Base-by-base conservation (phyloP, 192 early-diverging fungal genomes). In the Thamnidium elegans region DNA sequence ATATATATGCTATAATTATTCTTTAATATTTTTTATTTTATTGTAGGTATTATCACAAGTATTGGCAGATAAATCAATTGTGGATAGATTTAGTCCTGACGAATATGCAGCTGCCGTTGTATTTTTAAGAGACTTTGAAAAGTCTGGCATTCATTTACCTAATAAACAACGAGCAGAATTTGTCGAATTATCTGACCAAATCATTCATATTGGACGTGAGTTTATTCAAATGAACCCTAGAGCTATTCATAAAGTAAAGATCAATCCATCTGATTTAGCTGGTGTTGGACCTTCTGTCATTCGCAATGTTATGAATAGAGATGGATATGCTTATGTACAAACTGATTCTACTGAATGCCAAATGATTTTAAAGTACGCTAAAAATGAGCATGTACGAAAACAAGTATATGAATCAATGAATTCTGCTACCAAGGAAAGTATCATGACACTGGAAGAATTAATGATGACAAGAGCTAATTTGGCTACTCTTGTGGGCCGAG, bases 71-170 rank as follows among this genome's bases (percentile, higher is more conserved):
- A 75, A 83, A 0, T 73, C 54, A 32, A 84, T 91, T 34, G 65
- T 77, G 56, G 47, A 58, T 1, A 50, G 70, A n/a, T 81, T 94
- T 23, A 82, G 84, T 0, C 65, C 78, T 6, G 86, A 93, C 51
- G 94, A 94, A 72, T 79, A 67, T 34, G 79, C 82, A 17, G 92
- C 92, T 0, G 97, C 94, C 0, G 61, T 86, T 42, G 85, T 94
- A 10, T 91, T 99, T 50, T 67, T 95, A 31, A 60, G 83, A 8
- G 97, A 99, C 71, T 99, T 99, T 74, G 93, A 97, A 80, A 91
- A 93, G 58, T 94, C 92, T 0, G 95, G 97, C 4, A 93, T 99
- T 53, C 92, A 97, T 71, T 78, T 99, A 63, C 76, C 87, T 23
- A 77, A 78, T 6, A 63, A 64, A 13, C 78, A 85, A 15, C 88